These are phyloP conservation scores for Trypanosoma vivax DNA, from an alignment of 208 protist genomes.

Conservation along the genomic window DNA sequence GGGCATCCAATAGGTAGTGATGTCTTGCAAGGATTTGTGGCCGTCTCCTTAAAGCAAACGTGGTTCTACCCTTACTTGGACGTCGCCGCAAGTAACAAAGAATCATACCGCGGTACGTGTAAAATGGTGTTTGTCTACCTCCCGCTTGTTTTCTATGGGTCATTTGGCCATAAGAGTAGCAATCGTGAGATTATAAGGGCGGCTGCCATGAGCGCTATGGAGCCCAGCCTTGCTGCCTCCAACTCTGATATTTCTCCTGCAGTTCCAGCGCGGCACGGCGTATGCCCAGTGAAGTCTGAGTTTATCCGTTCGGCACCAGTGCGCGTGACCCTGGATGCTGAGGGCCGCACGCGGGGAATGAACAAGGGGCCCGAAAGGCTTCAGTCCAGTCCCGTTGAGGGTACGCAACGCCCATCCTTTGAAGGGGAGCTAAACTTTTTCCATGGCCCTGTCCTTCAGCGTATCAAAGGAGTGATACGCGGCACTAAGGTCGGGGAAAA, in stretches of 20 bases:
- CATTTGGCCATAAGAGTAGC: no score
- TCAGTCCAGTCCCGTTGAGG: conserved; percentile 32
- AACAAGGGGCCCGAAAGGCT: conserved; percentile 66
- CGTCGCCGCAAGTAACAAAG: no score
- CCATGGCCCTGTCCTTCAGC: conserved; percentile 36
- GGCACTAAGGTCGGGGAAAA: conserved; percentile 18
- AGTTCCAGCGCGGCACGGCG: conserved; percentile 11
- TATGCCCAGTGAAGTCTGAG: conserved; percentile 57
- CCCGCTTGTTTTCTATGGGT: no score
- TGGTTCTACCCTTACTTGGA: no score
- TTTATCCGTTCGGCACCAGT: conserved; percentile 52
- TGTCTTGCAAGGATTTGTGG: no score
- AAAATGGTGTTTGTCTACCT: no score
- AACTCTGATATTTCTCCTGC: not conserved
- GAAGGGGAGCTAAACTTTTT: conserved; percentile 79
- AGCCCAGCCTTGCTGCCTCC: not conserved
- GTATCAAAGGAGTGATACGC: conserved; percentile 51
- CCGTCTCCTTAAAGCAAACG: no score
- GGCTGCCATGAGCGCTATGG: not conserved
- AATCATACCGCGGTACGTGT: no score
- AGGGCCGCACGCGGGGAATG: conserved; percentile 69
- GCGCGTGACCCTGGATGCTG: conserved; percentile 47
- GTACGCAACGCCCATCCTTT: conserved; percentile 56
- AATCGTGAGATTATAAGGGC: no score
- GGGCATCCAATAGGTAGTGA: no score